Conservation (phyloP, 73 alveolate species). For the Blepharisma stoltei region DNA sequence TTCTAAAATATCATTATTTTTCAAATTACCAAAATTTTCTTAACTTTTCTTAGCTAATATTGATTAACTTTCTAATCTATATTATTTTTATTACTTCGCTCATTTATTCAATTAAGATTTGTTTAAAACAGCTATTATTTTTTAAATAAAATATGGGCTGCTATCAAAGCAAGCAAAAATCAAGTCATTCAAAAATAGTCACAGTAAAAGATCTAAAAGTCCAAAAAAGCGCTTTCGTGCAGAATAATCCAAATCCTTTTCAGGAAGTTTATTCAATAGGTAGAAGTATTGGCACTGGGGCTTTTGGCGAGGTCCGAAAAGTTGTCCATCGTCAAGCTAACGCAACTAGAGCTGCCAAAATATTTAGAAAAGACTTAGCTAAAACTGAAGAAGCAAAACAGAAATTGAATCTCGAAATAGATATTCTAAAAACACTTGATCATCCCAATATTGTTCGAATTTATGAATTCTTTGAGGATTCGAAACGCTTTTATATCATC, state of each 20-base stretch:
- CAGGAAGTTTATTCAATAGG: slow-evolving; percentile 43
- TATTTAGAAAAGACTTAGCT: slow-evolving; percentile 32
- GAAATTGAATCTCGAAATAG: slow-evolving; percentile 24
- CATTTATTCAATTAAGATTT: too few relatives aligned
- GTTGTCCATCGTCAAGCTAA: slow-evolving; percentile 41
- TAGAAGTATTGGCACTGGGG: slow-evolving; percentile 40
- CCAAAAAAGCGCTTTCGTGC: background rate
- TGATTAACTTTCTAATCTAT: too few relatives aligned
- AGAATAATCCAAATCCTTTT: background rate
- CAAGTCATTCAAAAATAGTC: background rate
- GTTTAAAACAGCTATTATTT: too few relatives aligned
- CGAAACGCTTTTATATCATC: slow-evolving; percentile 32
- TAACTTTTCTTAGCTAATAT: too few relatives aligned
- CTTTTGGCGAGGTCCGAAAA: slow-evolving; percentile 47
- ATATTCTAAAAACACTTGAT: slow-evolving; percentile 26
- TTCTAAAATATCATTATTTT: too few relatives aligned
- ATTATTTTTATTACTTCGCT: too few relatives aligned
- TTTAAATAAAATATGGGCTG: slow-evolving; percentile 13
- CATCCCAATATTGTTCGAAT: slow-evolving; percentile 40
- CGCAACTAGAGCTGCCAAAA: slow-evolving; percentile 41
- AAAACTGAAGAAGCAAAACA: background rate
- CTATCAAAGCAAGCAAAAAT: background rate
- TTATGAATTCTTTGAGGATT: slow-evolving; percentile 37
- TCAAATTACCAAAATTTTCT: too few relatives aligned
- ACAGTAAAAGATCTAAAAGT: background rate